These are phyloP conservation scores for Ustilago xerochloae DNA, from an alignment of 1,284 basidiomycete species.

Conservation along the genomic window DNA sequence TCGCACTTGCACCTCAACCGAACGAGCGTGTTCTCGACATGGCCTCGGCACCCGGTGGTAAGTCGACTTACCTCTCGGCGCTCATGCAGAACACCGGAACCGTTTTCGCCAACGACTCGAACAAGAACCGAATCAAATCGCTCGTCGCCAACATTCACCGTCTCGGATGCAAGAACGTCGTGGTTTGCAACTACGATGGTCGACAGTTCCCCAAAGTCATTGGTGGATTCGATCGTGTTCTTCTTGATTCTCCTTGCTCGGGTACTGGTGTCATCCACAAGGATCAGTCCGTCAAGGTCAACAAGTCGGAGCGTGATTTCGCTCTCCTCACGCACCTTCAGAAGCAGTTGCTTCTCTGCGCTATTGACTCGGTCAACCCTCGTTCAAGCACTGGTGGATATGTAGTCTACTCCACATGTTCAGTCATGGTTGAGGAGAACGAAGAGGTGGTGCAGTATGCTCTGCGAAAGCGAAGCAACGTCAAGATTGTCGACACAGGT, in stretches of 20 bases:
- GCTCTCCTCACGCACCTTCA: slow-evolving; percentile 89
- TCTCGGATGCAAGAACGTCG: slow-evolving; percentile 97
- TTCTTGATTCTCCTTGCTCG: slow-evolving; percentile 96
- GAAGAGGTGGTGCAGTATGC: slow-evolving; percentile 98
- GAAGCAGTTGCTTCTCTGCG: slow-evolving; percentile 97
- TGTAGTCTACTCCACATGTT: slow-evolving; percentile 98
- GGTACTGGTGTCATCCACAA: slow-evolving; percentile 99
- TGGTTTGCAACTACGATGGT: slow-evolving; percentile 96
- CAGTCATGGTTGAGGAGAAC: slow-evolving; percentile 97
- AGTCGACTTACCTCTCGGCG: slow-evolving; percentile 77
- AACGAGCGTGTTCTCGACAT: slow-evolving; percentile 96
- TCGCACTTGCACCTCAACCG: slow-evolving; percentile 91
- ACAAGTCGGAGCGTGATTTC: slow-evolving; percentile 97
- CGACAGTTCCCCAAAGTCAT: slow-evolving; percentile 99
- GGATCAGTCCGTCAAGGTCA: slow-evolving; percentile 95
- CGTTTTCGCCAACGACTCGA: slow-evolving; percentile 97
- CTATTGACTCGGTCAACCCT: slow-evolving; percentile 93
- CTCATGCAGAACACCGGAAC: slow-evolving; percentile 96
- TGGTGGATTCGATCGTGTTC: slow-evolving; percentile 95
- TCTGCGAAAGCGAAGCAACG: slow-evolving; percentile 94
- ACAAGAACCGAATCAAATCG: slow-evolving; percentile 94
- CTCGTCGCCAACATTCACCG: slow-evolving; percentile 96
- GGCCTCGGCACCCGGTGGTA: slow-evolving; percentile 98
- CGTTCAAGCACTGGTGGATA: slow-evolving; percentile 91
- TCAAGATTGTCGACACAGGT: slow-evolving; percentile 90